Conservation (phyloP, 164 flowering plant species). For the Vitis amurensis region DNA sequence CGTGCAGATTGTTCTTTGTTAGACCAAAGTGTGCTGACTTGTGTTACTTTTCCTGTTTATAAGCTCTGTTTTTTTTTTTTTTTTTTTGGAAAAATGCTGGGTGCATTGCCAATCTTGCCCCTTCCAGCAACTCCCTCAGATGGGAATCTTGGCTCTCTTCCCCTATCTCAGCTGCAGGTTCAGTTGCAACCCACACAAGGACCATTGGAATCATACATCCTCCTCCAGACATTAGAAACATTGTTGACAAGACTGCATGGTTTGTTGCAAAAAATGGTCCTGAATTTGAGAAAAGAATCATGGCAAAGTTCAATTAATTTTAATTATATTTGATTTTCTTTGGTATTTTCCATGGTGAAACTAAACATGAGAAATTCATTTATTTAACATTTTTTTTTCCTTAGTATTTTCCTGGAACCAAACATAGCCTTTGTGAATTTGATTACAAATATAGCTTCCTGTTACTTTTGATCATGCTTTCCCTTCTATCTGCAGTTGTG, state of each 20-base stretch:
- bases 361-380: no score
- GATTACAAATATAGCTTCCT: background rate
- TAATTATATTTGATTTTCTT: no score
- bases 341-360: no score
- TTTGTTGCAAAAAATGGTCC: conserved; percentile 95
- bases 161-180: conserved; percentile 56
- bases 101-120: conserved; percentile 60
- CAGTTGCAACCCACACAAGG: conserved; percentile 84
- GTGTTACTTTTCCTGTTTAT: no score
- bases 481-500: conserved; percentile 43
- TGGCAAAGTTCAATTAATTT: conserved; percentile 72
- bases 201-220: conserved; percentile 97
- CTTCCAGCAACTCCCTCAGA: conserved; percentile 89
- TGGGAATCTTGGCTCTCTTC: conserved; percentile 83
- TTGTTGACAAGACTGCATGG: conserved; percentile 86
- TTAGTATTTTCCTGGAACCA: no score
- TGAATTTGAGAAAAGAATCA: conserved; percentile 90
- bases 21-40: no score
- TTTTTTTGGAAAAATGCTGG: conserved; percentile 42
- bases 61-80: no score
- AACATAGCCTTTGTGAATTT: no score
- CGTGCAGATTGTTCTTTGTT: no score
- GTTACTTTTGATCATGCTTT: background rate
- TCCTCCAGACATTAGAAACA: conserved; percentile 85
- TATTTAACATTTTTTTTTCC: no score